phyloP scores from a whole-genome alignment of 1,284 basidiomycete species.

The Xerocomus cyaneibrunnescens region DNA sequence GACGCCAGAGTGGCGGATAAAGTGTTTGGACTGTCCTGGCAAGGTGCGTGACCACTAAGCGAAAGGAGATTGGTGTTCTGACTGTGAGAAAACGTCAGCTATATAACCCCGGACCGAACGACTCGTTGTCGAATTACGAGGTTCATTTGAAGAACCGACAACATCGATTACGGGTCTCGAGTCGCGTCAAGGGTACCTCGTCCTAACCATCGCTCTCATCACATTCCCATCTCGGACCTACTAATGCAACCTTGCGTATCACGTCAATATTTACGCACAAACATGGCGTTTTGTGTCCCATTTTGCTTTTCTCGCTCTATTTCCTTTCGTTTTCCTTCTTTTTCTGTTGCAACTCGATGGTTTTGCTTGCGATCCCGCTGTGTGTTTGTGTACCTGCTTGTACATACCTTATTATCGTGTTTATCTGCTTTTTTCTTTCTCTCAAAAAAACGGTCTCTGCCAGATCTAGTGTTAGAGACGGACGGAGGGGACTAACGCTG shows the following conservation, averaged over 20 bases:
- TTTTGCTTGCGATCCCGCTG: slow-evolving; percentile 29
- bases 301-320: slow-evolving; percentile 2
- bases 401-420: slow-evolving; percentile 39
- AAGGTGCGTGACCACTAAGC: slow-evolving; percentile 63
- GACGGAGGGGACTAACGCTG: neutral
- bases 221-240: slow-evolving; percentile 3
- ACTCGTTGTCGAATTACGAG: slow-evolving; percentile 89
- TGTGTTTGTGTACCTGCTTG: slow-evolving; percentile 33
- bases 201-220: slow-evolving; percentile 17
- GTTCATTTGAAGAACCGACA: slow-evolving; percentile 83
- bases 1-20: slow-evolving; percentile 83
- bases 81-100: slow-evolving; percentile 49
- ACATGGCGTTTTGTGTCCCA: slow-evolving; percentile 3
- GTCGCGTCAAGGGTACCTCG: slow-evolving; percentile 28
- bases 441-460: neutral
- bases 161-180: slow-evolving; percentile 62
- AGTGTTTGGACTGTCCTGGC: slow-evolving; percentile 93
- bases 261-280: slow-evolving; percentile 21
- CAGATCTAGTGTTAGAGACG: slow-evolving; percentile 4
- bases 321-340: neutral
- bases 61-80: neutral
- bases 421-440: slow-evolving; percentile 21
- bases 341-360: slow-evolving; percentile 14
- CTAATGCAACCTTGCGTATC: slow-evolving; percentile 10
- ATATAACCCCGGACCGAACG: slow-evolving; percentile 91